Base-by-base conservation (phyloP, 345 rosid species). In the Psidium friedrichsthalianum region DNA sequence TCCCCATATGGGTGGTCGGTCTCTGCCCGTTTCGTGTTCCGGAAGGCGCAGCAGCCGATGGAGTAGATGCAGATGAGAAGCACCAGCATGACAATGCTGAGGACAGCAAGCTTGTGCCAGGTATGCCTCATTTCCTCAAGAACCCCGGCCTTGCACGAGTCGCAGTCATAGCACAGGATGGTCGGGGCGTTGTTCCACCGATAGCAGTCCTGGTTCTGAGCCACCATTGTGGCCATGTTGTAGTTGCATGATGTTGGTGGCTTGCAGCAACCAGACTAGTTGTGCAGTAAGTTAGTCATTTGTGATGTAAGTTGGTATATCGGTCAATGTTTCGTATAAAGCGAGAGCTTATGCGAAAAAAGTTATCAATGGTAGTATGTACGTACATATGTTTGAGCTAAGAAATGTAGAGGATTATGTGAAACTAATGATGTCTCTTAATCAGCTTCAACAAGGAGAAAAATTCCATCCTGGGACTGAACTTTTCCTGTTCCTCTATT, bases 131-230 rank as follows among this genome's bases (percentile, higher is more conserved):
- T 90, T 4, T 93, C 91, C 89, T 96, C 99, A 9, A 97, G 93
- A 40, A 96, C 98, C 6, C 99, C 99, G 12, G 98, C 98, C 87
- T 94, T 97, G 86, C 99, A 97, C 3, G 99, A 94, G 87, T 95
- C 99, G 57, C 99, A 96, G 86, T 94, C 98, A 47, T 96, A 97
- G 82, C 99, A 97, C 0, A 96, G 93, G 88, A 95, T 51, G 15
- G 90, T 87, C 2, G 93, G 88, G 0, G 91, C 90, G 83, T 93
- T 94, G 90, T 90, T 96, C 99, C 99, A 97, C 55, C 87, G 74
- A 84, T 92, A 92, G 85, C 99, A 97, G 82, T 97, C 99, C 3
- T 91, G 90, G 83, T 95, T 98, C 86, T 96, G 98, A 2, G 90
- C 80, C 84, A 87, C 89, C 88, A 69, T 59, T 9, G 90, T 88